Base-by-base conservation (phyloP, 176 grass and related monocot species). In the Oryza meridionalis region DNA sequence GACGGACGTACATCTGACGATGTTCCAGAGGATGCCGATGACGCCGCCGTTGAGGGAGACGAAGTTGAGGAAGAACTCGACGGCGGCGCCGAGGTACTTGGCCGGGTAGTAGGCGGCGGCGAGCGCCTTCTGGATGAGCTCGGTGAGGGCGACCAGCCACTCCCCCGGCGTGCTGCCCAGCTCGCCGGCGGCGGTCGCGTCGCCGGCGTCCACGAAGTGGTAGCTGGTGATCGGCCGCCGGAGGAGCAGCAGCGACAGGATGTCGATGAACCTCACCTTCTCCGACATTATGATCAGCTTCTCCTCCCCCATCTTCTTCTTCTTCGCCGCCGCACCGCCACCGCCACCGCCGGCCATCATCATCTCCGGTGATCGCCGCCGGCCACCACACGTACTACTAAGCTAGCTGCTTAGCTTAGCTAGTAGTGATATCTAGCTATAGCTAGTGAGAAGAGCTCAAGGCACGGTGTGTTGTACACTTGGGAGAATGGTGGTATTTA, bases 51-150 rank as follows among this genome's bases (percentile, higher is more conserved):
- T 92, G 67, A 94, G 87, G 1, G 81, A 51, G 65, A 94, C 1
- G 69, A 94, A 85, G 90, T 94, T 94, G 40, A 91, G 66, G 26
- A 90, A 1, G 69, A 88, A 85, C 84, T 94, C 92, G 42, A 85
- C 27, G 50, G 75, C 12, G 73, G 17, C 9, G 19, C 92, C 92
- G 26, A 73, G 2, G 3, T 25, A 70, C 38, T 83, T 76, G 4
- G 88, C 26, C 1, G 92, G 92, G 6, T 45, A 73, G 38, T 86
- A 82, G 10, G 51, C 67, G 49, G 17, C 26, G 0, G 2, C 59
- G 6, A 94, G 74, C 8, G 70, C 81, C 84, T 91, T 94, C 47
- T 84, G 76, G 44, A 89, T 62, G 65, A 89, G 0, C 81, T 82
- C 15, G 2, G 86, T 86, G 61, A 91, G 73, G 4, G 27, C 61